Evolutionary conservation across 306 rosid genomes (phyloP).

Genomic region (Cicer yamashitae): DNA sequence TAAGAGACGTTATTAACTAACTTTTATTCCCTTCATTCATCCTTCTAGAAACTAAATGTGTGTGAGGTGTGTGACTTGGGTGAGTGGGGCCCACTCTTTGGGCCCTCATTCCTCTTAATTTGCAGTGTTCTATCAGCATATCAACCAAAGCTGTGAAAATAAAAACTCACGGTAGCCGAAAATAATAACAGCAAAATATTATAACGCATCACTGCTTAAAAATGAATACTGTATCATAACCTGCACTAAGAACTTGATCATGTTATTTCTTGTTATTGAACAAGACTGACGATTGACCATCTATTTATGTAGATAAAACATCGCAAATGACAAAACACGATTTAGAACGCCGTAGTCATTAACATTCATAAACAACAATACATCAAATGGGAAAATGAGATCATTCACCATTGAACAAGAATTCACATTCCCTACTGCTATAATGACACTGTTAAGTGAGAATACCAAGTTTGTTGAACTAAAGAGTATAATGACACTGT

Average conservation of each 20-base stretch:
- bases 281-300: not conserved
- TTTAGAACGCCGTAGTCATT: not conserved
- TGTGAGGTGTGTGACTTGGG: too few relatives aligned
- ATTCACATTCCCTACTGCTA: not conserved
- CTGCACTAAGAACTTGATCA: constrained; percentile 20
- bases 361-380: constrained; percentile 11
- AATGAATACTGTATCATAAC: constrained; percentile 6
- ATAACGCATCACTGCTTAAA: not conserved
- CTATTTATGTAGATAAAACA: not conserved
- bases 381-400: not conserved
- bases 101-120: too few relatives aligned
- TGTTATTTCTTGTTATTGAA: constrained; percentile 16
- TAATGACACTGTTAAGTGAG: not conserved
- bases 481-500: not conserved
- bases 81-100: too few relatives aligned
- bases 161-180: not conserved
- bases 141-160: not conserved
- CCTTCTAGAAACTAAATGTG: too few relatives aligned
- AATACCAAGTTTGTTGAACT: constrained; percentile 14
- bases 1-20: too few relatives aligned
- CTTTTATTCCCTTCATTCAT: too few relatives aligned
- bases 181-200: not conserved
- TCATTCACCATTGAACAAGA: constrained; percentile 16
- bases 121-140: not conserved
- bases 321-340: constrained; percentile 5